phyloP scores from a whole-genome alignment of 2,329 filamentous ascomycete genomes.

The Trichophyton rubrum region DNA sequence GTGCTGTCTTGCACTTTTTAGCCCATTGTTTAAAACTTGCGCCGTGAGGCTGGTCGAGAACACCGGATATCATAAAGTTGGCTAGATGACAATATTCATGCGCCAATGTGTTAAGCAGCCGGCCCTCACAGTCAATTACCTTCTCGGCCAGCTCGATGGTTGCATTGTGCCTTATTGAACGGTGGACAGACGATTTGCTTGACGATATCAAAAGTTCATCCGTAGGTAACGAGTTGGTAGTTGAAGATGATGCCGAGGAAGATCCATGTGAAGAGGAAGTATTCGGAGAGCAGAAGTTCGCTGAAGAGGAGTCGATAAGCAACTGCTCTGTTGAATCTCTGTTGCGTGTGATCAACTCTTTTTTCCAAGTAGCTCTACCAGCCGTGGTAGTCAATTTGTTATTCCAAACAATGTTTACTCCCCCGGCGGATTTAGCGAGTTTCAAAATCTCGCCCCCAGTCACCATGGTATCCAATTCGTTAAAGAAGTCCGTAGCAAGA shows the following conservation, averaged over 20 bases:
- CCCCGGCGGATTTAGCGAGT: conserved; percentile 42
- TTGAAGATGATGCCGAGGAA: background rate
- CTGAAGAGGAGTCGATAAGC: conserved; percentile 5
- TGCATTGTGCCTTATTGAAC: conserved; percentile 43
- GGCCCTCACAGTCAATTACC: conserved; percentile 64
- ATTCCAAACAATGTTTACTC: conserved; percentile 48
- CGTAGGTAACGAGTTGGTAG: background rate
- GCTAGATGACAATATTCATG: conserved; percentile 94
- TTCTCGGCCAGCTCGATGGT: conserved; percentile 81
- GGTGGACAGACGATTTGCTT: background rate
- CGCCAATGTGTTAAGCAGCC: conserved; percentile 79
- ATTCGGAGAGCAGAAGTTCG: background rate
- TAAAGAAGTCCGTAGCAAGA: conserved; percentile 44
- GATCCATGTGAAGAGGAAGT: conserved; percentile 11
- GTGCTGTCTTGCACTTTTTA: conserved; percentile 25
- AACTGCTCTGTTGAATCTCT: conserved; percentile 5
- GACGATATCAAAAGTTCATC: background rate
- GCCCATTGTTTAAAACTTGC: conserved; percentile 68
- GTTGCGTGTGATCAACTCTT: conserved; percentile 31
- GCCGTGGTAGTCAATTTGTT: conserved; percentile 52
- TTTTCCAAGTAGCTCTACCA: conserved; percentile 57
- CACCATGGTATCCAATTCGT: conserved; percentile 43
- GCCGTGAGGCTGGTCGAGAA: conserved; percentile 69
- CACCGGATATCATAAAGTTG: conserved; percentile 73
- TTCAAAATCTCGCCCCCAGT: conserved; percentile 37